Evolutionary conservation across 2,329 filamentous ascomycete species (phyloP).

Genomic region (Dactylellina drechsleri): DNA sequence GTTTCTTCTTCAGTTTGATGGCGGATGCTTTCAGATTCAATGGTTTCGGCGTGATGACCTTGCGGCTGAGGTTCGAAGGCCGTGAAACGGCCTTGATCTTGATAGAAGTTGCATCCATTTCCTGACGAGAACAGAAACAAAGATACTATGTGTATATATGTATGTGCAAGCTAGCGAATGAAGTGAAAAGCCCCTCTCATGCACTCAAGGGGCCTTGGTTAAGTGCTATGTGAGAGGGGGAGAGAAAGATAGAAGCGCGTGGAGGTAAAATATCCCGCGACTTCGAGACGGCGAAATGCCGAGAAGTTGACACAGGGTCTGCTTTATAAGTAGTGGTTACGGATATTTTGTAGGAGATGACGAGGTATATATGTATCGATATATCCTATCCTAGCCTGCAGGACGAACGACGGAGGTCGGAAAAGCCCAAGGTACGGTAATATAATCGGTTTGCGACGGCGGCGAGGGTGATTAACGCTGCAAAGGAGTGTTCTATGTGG

Average conservation of each 20-base stretch:
- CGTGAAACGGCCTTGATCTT: conserved; percentile 52
- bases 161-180: too few species aligned
- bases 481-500: neutral
- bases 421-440: neutral
- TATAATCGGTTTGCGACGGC: neutral
- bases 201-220: too few species aligned
- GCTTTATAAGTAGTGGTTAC: too few species aligned
- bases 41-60: conserved; percentile 53
- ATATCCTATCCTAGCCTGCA: conserved; percentile 29
- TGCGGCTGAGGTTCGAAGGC: conserved; percentile 52
- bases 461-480: neutral
- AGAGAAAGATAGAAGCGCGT: too few species aligned
- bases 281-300: too few species aligned
- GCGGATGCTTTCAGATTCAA: conserved; percentile 48
- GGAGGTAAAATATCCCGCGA: too few species aligned
- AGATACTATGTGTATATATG: too few species aligned
- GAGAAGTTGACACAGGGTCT: too few species aligned
- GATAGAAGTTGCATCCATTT: conserved; percentile 53
- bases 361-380: too few species aligned
- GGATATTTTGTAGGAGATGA: too few species aligned
- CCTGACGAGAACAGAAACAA: neutral
- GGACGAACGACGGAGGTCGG: conserved; percentile 18
- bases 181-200: too few species aligned
- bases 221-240: too few species aligned
- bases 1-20: conserved; percentile 45